Base-by-base conservation (phyloP, 495 filamentous ascomycete genomes). In the Annulohypoxylon bovei region DNA sequence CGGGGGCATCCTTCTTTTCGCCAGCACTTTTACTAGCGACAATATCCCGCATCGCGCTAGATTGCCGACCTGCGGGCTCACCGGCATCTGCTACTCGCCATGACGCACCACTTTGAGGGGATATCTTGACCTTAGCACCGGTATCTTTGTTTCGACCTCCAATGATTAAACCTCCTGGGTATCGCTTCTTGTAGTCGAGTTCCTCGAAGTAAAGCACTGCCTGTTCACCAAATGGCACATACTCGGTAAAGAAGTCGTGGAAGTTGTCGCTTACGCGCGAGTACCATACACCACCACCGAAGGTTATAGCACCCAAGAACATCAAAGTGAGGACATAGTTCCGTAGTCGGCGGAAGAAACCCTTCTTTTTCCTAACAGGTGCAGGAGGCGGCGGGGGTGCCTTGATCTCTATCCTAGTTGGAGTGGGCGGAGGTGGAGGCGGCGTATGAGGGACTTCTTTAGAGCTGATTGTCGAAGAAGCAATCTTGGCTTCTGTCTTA, bases 201-300 rank as follows among this genome's bases (percentile, higher is more conserved):
- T 99, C 95, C 81, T 99, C 95, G 65, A 99, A 92, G 81, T 97
- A 98, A n/a, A 96, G 88, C 25, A 99, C 95, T 14, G 90, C 90
- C 71, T 97, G 92, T 81, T 99, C 95, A 57, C 95, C 96, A 65
- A 93, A 97, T 2, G 95, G 95, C 6, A 99, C 80, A 79, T 95
- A 99, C 80, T 97, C 94, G 46, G 96, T 98, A 83, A 99, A 99
- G 82, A 98, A 97, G 76, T 99, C 95, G 78, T 99, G 96, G 85
- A 98, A 98, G 79, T 95, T 97, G 82, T 99, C 95, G 68, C 90
- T 95, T 79, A 94, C 88, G 65, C 97, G 86, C 22, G 95, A 95
- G 75, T 96, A 92, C 82, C 92, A 97, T 52, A 97, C 88, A 50
- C 94, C 93, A 64, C 93, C 93, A 62, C 88, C 94, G 67, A 97